Evolutionary conservation across 768 basidiomycete genomes (phyloP), one percentile per base, ranked within the genome.

Genomic region (Podaxis sp.): DNA sequence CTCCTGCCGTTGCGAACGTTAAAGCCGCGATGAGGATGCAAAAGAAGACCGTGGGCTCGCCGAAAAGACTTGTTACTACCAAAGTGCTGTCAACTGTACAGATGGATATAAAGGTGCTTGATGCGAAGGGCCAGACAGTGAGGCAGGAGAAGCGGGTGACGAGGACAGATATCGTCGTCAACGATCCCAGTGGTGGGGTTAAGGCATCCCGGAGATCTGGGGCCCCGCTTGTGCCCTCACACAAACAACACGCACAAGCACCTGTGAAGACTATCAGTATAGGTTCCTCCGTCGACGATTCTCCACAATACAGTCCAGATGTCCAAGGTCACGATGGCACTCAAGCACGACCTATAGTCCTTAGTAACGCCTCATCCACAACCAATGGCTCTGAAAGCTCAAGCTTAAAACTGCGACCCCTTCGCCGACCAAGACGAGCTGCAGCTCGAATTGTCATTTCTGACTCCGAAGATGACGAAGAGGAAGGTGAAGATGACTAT

Each of bases 101-200:
- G 43, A 76, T 91, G 55, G 88, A 92, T 51, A 91, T 93, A 55
- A 75, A 86, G 40, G 76, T 89, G 38, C 59, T 91, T 24, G 90
- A 93, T 70, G 79, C 82, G 33, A 69, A 76, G 33, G 91, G 91
- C 12, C 77, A 72, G 55, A 82, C 77, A 37, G 63, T 92, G 49
- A 82, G 79, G 59, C 80, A 84, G 68, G 91, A 92, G 71, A 76
- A 80, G 63, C 78, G 91, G 59, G 76, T 85, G 9, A 85, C 86
- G 3, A 76, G 79, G 51, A 74, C 79, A 17, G 76, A 79, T 55
- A 64, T 80, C 3, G 75, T 75, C 46, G 62, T 73, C 24, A 84
- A 82, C 66, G 70, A 69, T 1, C 63, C 67, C 19, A 54, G 38
- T 15, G 55, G 56, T 15, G 29, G 22, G 9, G 1, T 19, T 2